Percentiles rank a stretch among this genome's conserved stretches.
Evolutionary conservation across 2,329 filamentous ascomycete species (phyloP).

Genomic region (Hymenoscyphus infarciens): DNA sequence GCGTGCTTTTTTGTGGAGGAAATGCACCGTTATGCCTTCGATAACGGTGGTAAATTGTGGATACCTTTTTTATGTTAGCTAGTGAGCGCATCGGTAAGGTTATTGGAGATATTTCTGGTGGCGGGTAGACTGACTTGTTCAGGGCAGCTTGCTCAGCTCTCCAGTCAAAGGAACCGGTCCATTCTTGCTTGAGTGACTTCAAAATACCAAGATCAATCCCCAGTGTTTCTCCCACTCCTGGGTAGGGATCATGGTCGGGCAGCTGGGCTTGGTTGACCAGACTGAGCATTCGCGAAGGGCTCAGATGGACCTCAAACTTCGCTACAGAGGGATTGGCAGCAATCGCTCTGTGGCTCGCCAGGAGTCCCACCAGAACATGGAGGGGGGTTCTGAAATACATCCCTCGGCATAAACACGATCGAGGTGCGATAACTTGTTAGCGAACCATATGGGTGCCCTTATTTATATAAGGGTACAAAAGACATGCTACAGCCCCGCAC

Average conservation of each 20-base stretch:
- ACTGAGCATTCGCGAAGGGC: neutral
- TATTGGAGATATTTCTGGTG: neutral
- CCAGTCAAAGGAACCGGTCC: neutral
- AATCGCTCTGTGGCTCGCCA: neutral
- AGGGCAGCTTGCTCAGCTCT: neutral
- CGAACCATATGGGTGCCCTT: too few species aligned
- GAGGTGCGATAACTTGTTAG: too few species aligned
- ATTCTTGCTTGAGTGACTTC: neutral
- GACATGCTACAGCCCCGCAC: too few species aligned
- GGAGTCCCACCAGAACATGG: neutral
- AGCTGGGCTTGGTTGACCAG: neutral
- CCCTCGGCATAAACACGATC: too few species aligned
- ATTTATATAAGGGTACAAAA: too few species aligned
- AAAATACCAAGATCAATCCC: neutral
- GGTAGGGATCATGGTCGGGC: neutral
- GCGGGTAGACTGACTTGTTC: neutral
- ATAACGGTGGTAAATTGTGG: conserved; percentile 37
- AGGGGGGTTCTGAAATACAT: neutral
- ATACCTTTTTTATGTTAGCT: conserved; percentile 5
- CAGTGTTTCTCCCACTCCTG: neutral
- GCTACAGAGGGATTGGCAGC: neutral
- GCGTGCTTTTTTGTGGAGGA: conserved; percentile 16
- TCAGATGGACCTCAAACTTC: neutral
- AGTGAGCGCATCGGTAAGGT: neutral
- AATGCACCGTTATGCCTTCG: conserved; percentile 27